Base-by-base conservation (phyloP, 768 basidiomycete genomes). In the Pleurotus giganteus region DNA sequence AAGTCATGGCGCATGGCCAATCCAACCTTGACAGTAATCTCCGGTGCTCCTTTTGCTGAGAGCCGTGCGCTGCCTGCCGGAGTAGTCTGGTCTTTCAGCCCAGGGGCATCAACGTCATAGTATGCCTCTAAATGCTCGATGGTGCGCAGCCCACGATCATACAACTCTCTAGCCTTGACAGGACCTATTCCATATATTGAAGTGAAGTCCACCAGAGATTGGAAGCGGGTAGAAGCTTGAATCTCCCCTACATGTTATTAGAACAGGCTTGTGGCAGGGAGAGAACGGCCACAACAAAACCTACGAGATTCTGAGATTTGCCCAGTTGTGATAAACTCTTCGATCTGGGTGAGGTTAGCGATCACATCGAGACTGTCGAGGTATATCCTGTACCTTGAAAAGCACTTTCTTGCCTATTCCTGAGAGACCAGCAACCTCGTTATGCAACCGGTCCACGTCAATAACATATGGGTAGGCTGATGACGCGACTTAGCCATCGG, bases 101-200 rank as follows among this genome's bases (percentile, higher is more conserved):
- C 58, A 37, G 50, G 47, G 49, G 39, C 44, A 32, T 66, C 59
- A 12, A 78, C 74, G 53, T 81, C 82, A 64, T 86, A 89, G 62
- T 85, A 85, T 36, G 76, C 71, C 57, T 86, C 82, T 43, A 95
- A 76, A 63, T 91, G 85, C 4, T 82, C 77, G 5, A 92, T 65
- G 0, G 82, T 86, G 29, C 89, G 82, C 41, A 91, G 67, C 2
- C 87, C 86, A 39, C 78, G 71, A 28, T 79, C 79, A 65, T 85
- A 89, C 3, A 91, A 74, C 34, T 76, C 71, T 4, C 83, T 78
- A 4, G 91, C 88, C 5, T 78, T 88, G n/a, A 71, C 67, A 0
- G 90, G 75, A 5, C 91, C 91, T 29, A 94, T 85, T 7, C 89
- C 86, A 52, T 94, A 84, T 53, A 94, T 69, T 4, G 80, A 74